Evolutionary conservation across 1,284 basidiomycete genomes (phyloP).

Genomic region (Albatrellus sp.): DNA sequence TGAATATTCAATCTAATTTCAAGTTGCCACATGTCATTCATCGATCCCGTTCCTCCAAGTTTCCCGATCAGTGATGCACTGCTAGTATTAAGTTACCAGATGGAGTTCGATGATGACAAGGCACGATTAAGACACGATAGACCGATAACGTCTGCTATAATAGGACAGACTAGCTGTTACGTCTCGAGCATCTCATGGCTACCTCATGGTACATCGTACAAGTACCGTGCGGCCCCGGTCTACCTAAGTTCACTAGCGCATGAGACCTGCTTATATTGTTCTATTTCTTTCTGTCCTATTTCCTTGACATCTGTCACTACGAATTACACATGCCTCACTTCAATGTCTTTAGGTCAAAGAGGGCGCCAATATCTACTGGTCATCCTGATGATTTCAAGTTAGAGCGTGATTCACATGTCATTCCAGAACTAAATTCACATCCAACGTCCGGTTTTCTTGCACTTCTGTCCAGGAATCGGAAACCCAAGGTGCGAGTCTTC

Average conservation of each 20-base stretch:
- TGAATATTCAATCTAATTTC: neutral
- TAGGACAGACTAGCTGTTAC: neutral
- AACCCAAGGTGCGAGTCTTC: neutral
- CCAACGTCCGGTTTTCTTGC: neutral
- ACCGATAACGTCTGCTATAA: no score
- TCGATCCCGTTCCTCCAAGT: no score
- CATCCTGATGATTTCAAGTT: neutral
- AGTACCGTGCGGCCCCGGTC: neutral
- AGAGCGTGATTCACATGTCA: slow-evolving; percentile 2
- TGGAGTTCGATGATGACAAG: neutral
- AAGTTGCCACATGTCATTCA: no score
- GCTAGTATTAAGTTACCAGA: no score
- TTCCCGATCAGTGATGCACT: no score
- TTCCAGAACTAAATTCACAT: neutral
- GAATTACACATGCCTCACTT: slow-evolving; percentile 9
- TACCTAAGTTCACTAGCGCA: neutral
- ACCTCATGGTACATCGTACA: neutral
- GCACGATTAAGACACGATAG: no score
- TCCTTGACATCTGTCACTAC: neutral
- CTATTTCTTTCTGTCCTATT: slow-evolving; percentile 4
- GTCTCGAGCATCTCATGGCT: neutral
- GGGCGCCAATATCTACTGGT: slow-evolving; percentile 1
- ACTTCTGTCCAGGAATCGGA: neutral
- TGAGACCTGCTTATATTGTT: slow-evolving; percentile 6
- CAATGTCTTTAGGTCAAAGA: slow-evolving; percentile 11